Evolutionary conservation across 805 yeast genomes (phyloP), one percentile per base, ranked within the genome.

Genomic region (Schwanniomyces pseudopolymorphus): DNA sequence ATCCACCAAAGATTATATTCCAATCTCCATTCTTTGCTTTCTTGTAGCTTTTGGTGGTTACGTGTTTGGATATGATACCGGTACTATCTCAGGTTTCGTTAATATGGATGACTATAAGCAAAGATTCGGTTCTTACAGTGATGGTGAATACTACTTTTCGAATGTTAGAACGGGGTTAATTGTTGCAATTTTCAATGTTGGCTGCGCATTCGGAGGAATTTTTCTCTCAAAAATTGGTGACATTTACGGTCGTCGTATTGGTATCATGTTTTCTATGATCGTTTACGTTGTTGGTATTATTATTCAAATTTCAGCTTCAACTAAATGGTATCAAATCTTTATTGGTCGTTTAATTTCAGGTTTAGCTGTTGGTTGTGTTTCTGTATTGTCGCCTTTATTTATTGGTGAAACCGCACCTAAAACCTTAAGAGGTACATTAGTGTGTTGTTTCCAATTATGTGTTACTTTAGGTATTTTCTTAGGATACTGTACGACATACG

Each of bases 1-100:
- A 49, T 42, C 59, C 19, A 44, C 52, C 42, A 55, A 55, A 45
- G 73, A 67, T 37, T 67, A 70, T 45, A 21, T 63, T 13, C 52
- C 64, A 20, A 64, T 69, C 59, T 42, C 67, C 66, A 27, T 64
- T 19, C 65, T 67, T 52, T 82, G 88, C 64, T 54, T 73, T 10
- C 58, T 79, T 43, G 80, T 84, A 49, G 86, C 89, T 25, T 85
- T 85, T 52, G 89, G 89, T 70, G 90, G 90, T 39, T 84, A 80
- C 60, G 83, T 84, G 33, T 85, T 83, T 59, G 89, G 89, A 51
- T 84, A 83, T 77, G 89, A 84, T 72, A 84, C 88, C 45, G 89
- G 89, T 71, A 83, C 89, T 53, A 80, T 84, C 63, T 82, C 87
- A 36, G 89, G 89, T 54, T 80, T 84, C 58, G 79, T 83, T 45